phyloP scores from a whole-genome alignment of 768 basidiomycete genomes.

The Atractiella rhizophila region DNA sequence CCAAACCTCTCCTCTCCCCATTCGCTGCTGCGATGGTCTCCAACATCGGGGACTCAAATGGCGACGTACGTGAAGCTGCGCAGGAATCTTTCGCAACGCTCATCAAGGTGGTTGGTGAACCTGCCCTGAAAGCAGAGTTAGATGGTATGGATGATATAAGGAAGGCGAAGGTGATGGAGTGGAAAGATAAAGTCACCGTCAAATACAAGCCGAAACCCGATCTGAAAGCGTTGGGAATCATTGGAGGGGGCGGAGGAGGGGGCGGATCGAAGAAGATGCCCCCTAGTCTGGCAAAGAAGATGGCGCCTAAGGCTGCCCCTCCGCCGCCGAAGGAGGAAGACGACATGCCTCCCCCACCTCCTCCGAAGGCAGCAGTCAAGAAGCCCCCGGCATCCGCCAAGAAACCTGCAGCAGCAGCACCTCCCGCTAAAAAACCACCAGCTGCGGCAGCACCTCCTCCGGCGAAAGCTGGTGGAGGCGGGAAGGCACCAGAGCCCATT shows the following conservation, averaged over 20 bases:
- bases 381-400: background rate
- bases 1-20: conserved; percentile 49
- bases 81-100: conserved; percentile 63
- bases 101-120: conserved; percentile 92
- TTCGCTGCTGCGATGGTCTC: conserved; percentile 47
- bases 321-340: background rate
- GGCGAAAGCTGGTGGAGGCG: background rate
- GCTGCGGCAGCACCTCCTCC: conserved; percentile 9
- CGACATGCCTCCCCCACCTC: conserved; percentile 3
- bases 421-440: conserved; percentile 15
- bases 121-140: conserved; percentile 61
- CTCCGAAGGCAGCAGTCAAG: conserved; percentile 9
- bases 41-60: conserved; percentile 65
- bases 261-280: conserved; percentile 21
- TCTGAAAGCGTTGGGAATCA: too few species aligned
- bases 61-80: conserved; percentile 71
- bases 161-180: conserved; percentile 79
- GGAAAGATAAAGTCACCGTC: conserved; percentile 70
- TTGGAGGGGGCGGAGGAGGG: conserved; percentile 17
- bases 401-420: background rate
- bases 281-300: conserved; percentile 24
- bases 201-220: conserved; percentile 49
- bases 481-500: conserved; percentile 35
- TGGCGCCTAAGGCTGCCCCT: background rate
- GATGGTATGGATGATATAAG: conserved; percentile 64